A percentile compares a stretch with the other conserved stretches of the same genome.
phyloP scores from a whole-genome alignment of 2,329 filamentous ascomycete genomes.

The Sclerotiophoma versabilis region DNA sequence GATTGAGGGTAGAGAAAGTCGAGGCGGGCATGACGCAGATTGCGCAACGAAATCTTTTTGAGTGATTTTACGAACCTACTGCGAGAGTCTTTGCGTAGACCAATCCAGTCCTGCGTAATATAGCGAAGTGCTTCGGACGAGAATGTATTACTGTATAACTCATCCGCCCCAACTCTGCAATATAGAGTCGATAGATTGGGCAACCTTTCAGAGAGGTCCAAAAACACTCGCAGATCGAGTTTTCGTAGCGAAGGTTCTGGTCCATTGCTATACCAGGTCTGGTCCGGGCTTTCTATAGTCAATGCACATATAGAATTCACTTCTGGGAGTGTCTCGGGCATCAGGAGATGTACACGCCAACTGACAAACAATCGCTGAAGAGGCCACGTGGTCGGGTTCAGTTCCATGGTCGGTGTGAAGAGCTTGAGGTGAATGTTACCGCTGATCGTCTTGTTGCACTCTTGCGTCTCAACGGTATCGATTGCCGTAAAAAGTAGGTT shows the following conservation, averaged over 20 bases:
- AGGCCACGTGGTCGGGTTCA: background rate
- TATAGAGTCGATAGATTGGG: constrained; percentile 5
- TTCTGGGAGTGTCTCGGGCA: constrained; percentile 11
- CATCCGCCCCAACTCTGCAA: constrained; percentile 9
- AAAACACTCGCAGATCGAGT: constrained; percentile 22
- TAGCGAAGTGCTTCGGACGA: constrained; percentile 2
- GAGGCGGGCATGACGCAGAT: constrained; percentile 18
- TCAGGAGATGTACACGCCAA: constrained; percentile 24
- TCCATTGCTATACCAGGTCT: background rate
- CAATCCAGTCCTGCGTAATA: constrained; percentile 23
- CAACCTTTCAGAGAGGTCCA: constrained; percentile 18
- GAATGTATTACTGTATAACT: constrained; percentile 1
- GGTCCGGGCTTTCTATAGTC: background rate
- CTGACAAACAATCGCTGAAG: background rate
- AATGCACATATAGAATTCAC: constrained; percentile 14
- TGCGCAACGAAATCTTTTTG: constrained; percentile 8
- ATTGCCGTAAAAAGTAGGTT: constrained; percentile 12
- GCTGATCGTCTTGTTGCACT: background rate
- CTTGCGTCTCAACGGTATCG: background rate
- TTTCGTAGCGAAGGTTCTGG: constrained; percentile 1
- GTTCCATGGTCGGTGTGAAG: background rate
- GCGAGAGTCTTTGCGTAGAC: constrained; percentile 29
- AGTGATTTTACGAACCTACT: constrained; percentile 25
- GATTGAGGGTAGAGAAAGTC: constrained; percentile 9
- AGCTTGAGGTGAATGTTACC: constrained; percentile 12